Conservation (phyloP, 140 eudicot species). For the Erigeron philadelphicus region DNA sequence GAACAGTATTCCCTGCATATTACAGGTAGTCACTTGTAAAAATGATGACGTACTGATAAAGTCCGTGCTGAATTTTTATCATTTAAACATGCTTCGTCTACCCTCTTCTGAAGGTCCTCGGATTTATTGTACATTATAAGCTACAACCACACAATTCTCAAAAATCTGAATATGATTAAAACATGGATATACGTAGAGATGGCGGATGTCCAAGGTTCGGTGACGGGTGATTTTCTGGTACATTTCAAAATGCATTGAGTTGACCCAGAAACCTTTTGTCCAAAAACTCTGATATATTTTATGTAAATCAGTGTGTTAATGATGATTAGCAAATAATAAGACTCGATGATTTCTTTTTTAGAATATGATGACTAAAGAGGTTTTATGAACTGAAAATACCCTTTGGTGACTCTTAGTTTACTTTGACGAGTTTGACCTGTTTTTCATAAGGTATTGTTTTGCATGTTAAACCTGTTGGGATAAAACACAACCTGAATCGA, state of each 20-base stretch:
- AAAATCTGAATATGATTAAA: slow-evolving; percentile 15
- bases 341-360: not conserved
- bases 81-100: slow-evolving; percentile 40
- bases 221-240: slow-evolving; percentile 1
- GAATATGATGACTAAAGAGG: not conserved
- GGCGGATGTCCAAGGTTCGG: not conserved
- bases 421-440: slow-evolving; percentile 1
- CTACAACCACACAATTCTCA: slow-evolving; percentile 36
- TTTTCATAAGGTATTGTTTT: not conserved
- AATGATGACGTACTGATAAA: slow-evolving; percentile 34
- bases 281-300: not conserved
- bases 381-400: slow-evolving; percentile 3
- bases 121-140: slow-evolving; percentile 49
- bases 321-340: not conserved
- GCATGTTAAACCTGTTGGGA: too few species aligned
- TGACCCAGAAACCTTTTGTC: slow-evolving; percentile 4
- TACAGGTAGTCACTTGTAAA: not conserved
- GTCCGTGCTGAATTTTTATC: slow-evolving; percentile 48
- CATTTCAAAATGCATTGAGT: not conserved
- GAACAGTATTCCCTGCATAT: not conserved
- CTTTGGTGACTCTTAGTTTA: not conserved
- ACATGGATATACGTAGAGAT: slow-evolving; percentile 6
- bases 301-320: not conserved
- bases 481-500: not conserved
- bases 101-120: slow-evolving; percentile 42